Conservation (phyloP, 441 rosid species). For the Omphalea diandra region DNA sequence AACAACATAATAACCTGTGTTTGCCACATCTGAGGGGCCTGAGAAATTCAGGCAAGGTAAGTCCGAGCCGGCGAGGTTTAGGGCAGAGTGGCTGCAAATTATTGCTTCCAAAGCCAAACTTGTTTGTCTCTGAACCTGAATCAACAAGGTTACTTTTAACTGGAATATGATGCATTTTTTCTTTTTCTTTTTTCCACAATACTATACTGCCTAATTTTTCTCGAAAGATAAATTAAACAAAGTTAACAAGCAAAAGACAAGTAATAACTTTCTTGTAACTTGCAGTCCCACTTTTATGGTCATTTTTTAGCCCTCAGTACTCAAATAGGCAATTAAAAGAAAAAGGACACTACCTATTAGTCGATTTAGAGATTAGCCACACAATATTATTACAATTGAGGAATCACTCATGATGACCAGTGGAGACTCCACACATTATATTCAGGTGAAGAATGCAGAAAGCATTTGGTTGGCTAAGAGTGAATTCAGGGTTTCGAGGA, state of each 20-base stretch:
- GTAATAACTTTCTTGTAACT: constrained; percentile 13
- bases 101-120: constrained; percentile 18
- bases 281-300: background rate
- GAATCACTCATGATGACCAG: constrained; percentile 26
- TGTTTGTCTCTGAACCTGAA: constrained; percentile 26
- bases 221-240: constrained; percentile 8
- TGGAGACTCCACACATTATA: constrained; percentile 28
- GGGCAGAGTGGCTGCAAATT: constrained; percentile 63
- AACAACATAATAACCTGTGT: constrained; percentile 42
- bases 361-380: constrained; percentile 13
- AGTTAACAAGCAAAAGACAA: constrained; percentile 19
- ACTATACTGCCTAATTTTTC: background rate
- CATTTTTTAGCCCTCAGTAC: constrained; percentile 4
- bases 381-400: constrained; percentile 18
- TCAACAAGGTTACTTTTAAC: constrained; percentile 41
- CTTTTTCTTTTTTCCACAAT: background rate
- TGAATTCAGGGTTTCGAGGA: constrained; percentile 35
- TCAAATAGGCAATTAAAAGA: constrained; percentile 5
- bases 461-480: constrained; percentile 48
- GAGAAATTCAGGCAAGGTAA: constrained; percentile 56
- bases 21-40: constrained; percentile 50
- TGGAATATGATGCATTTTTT: constrained; percentile 48
- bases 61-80: constrained; percentile 62
- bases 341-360: background rate
- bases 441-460: constrained; percentile 25